Evolutionary conservation across 805 yeast species (phyloP), one percentile per base, ranked within the genome.

Genomic region (Candida suzukii): DNA sequence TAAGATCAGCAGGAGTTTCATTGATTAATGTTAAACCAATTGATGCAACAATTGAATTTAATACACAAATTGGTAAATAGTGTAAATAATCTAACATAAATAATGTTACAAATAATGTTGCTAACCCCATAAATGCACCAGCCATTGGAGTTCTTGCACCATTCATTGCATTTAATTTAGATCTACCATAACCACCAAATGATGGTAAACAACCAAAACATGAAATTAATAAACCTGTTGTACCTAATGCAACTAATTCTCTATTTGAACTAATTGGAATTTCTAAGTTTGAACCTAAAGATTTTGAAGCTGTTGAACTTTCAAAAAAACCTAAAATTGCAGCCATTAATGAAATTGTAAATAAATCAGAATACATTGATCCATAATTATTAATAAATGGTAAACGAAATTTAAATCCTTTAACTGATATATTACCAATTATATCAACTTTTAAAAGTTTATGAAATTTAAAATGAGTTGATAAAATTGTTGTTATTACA

Each of bases 161-260:
- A 13, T 88, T 78, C 39, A 88, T 66, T 1, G 90, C 83, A 63
- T 91, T 91, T 44, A 91, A 80, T 53, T 85, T 88, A 16, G 95
- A 83, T 53, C 98, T 73, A 2, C 96, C 98, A 56, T 90, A 91
- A 0, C 98, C 98, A 10, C 98, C 99, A 69, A 90, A 90, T 0
- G 95, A 78, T 0, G 99, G 97, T 14, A 91, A 65, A 0, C 88
- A 83, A 34, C 86, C 83, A 41, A 78, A 58, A 10, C 57, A 42
- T 3, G 87, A 73, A 0, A 80, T 80, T 0, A 73, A 62, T 2
- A 88, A 45, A 50, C 90, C 91, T 41, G 83, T 77, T 13, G 74
- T 62, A 1, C 99, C 98, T 25, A 91, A 66, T 0, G 97, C 97
- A 4, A 93, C 90, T 33, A 91, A 65, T 57, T 91, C 99, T 45